Percentiles rank a stretch among this genome's conserved stretches.
phyloP scores from a whole-genome alignment of 73 alveolate species.

The Tetrahymena borealis region DNA sequence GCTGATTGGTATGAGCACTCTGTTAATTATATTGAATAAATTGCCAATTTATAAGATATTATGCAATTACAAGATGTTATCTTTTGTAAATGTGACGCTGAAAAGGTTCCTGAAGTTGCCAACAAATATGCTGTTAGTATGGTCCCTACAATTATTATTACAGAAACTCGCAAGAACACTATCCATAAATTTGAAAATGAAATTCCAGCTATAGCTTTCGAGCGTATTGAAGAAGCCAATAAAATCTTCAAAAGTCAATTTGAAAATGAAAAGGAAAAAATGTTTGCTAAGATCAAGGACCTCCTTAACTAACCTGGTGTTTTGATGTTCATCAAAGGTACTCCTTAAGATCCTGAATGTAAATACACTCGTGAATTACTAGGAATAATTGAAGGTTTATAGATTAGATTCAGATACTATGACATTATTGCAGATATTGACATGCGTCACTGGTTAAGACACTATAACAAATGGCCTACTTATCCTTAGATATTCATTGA shows the following conservation, averaged over 20 bases:
- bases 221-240: not conserved
- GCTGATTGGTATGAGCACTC: not conserved
- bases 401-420: not conserved
- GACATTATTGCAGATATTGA: not conserved
- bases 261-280: not conserved
- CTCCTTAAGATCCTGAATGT: constrained; percentile 1
- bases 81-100: not conserved
- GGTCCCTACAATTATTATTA: not conserved
- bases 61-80: not conserved
- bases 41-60: not conserved
- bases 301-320: not conserved
- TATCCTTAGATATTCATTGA: constrained; percentile 49
- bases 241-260: not conserved
- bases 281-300: not conserved
- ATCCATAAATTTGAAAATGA: not conserved
- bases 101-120: not conserved
- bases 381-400: not conserved
- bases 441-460: not conserved
- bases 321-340: not conserved
- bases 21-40: not conserved
- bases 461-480: constrained; percentile 48
- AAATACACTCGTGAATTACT: not conserved
- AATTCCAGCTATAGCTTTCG: not conserved
- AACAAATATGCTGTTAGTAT: not conserved
- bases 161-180: not conserved